Percentiles rank a stretch among this genome's conserved stretches.
These are phyloP conservation scores for Bruguiera gymnorhiza DNA, from an alignment of 345 rosid species.

Conservation along the genomic window DNA sequence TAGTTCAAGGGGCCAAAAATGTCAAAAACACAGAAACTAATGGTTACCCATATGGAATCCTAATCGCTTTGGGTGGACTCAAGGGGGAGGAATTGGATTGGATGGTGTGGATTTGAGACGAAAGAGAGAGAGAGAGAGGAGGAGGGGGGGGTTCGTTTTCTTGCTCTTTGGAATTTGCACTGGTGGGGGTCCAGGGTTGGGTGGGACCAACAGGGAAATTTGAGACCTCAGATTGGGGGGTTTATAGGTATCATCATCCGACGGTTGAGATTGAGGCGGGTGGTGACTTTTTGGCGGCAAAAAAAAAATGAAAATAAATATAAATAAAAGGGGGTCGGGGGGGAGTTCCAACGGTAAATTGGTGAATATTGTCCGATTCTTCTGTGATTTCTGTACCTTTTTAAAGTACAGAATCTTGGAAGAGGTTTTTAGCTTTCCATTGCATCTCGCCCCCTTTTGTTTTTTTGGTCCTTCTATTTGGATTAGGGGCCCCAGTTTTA, in stretches of 20 bases:
- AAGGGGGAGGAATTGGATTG: neutral
- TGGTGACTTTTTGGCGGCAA: neutral
- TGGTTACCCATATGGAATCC: constrained; percentile 11
- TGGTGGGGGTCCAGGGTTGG: neutral
- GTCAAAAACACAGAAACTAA: neutral
- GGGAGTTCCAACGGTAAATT: neutral
- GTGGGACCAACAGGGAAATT: too few relatives aligned
- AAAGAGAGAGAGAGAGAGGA: neutral
- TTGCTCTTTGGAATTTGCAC: neutral
- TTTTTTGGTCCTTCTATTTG: neutral
- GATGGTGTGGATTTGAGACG: neutral
- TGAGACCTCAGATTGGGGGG: too few relatives aligned
- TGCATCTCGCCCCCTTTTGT: neutral
- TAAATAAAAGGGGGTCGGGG: neutral
- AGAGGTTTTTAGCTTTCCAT: neutral
- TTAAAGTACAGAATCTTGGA: neutral
- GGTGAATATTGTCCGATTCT: neutral
- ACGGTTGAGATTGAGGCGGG: neutral
- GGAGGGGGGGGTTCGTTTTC: neutral
- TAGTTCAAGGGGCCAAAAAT: neutral
- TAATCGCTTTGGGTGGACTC: constrained; percentile 27
- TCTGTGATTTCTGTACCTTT: neutral
- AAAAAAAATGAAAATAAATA: neutral
- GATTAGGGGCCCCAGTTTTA: neutral
- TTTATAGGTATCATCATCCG: neutral